phyloP scores from a whole-genome alignment of 371 early-diverging fungal species.

The Blakeslea trispora region DNA sequence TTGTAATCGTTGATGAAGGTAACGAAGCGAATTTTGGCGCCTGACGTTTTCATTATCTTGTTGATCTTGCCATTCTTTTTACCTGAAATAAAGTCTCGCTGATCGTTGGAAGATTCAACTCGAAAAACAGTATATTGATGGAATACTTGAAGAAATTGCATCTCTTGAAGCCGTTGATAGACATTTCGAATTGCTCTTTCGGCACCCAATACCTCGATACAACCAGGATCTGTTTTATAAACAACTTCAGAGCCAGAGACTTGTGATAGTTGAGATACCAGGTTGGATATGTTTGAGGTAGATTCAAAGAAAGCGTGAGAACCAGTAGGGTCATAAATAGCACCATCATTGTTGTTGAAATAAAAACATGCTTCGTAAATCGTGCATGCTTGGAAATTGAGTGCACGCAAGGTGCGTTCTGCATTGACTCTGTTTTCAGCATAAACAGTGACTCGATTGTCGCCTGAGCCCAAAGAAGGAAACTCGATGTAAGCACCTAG shows the following conservation, averaged over 20 bases:
- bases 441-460: conserved; percentile 54
- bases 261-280: conserved; percentile 55
- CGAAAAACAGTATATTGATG: conserved; percentile 38
- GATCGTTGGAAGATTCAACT: conserved; percentile 78
- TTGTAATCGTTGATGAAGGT: conserved; percentile 73
- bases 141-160: conserved; percentile 42
- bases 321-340: conserved; percentile 32
- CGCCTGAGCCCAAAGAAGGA: conserved; percentile 64
- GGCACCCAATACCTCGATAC: conserved; percentile 70
- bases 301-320: conserved; percentile 36
- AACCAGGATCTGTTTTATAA: conserved; percentile 48
- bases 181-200: conserved; percentile 63
- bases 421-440: conserved; percentile 76
- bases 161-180: conserved; percentile 52
- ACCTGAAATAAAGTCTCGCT: conserved; percentile 90
- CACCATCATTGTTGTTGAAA: conserved; percentile 41
- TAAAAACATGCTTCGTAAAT: conserved; percentile 64
- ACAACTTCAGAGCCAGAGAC: conserved; percentile 61
- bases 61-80: conserved; percentile 96
- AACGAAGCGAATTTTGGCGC: conserved; percentile 54
- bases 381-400: conserved; percentile 62
- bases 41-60: conserved; percentile 78
- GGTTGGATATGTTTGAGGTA: conserved; percentile 33
- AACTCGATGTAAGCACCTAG: conserved; percentile 59
- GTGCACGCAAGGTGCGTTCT: conserved; percentile 68